Evolutionary conservation across 2,329 filamentous ascomycete genomes (phyloP), one percentile per base, ranked within the genome.

Genomic region (Phyllosticta citrichinensis): DNA sequence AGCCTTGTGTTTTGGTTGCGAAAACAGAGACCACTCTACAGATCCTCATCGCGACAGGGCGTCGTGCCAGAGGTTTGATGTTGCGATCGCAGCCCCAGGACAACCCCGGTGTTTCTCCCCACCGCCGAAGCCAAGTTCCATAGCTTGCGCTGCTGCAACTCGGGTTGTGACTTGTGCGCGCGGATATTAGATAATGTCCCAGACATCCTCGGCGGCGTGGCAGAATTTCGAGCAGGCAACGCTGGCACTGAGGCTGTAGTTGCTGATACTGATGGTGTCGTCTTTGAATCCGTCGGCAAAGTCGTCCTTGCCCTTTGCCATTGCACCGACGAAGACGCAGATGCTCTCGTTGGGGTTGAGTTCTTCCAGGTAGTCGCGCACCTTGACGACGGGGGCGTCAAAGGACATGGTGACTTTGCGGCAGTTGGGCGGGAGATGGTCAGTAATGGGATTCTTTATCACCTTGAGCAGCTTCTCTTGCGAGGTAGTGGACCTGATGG

Each of bases 161-260:
- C 25, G 55, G 30, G 35, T 22, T 56, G 50, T 12, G 24, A 50
- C 24, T 3, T 14, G 55, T 55, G 19, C 35, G 20, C n/a, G n/a
- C 4, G 19, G 27, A 25, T 10, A 19, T 58, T 86, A 99, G 70
- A 97, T 83, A 68, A 99, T 89, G 71, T 90, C 86, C 94, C 94
- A 99, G 40, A 88, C 87, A 74, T 99, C 94, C 77, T 99, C 94
- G 52, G 92, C 93, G 51, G 93, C 94, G 76, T 99, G 94, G 77
- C 94, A 97, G 81, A 99, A 97, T 76, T 97, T 99, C 84, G 93
- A 97, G 82, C 94, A 99, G 52, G 94, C 93, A 64, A 99, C 94
- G 79, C 93, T 97, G 64, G 94, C 94, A 71, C 91, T 96, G 65
- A 99, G 82, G 71, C 92, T 96, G 82, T 89, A 99, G 76, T 97